A percentile compares a stretch with the other conserved stretches of the same genome.
phyloP scores from a whole-genome alignment of 805 yeast species.

The Debaryomyces prosopidis region DNA sequence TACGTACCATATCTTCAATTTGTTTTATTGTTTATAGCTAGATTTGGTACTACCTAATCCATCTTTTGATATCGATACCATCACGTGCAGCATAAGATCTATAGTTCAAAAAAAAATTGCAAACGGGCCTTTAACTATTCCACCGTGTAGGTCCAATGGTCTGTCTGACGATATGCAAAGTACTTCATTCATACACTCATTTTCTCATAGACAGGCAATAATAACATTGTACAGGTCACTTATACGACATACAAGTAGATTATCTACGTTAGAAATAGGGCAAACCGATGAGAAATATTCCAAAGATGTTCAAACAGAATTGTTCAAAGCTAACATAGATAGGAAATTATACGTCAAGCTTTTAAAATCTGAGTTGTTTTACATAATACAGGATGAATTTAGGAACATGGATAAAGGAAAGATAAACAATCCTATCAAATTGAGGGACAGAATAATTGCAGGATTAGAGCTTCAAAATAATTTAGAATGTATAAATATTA shows the following conservation, averaged over 20 bases:
- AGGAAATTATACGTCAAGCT: constrained; percentile 13
- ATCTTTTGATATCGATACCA: no score
- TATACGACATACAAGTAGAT: constrained; percentile 2
- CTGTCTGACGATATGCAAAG: background rate
- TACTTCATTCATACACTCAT: background rate
- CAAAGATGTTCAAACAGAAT: constrained; percentile 4
- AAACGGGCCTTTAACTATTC: no score
- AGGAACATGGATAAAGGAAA: background rate
- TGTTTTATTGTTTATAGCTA: constrained; percentile 2
- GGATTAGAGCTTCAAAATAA: constrained; percentile 13
- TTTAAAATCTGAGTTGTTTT: constrained; percentile 17
- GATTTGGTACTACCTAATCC: no score
- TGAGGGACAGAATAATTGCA: constrained; percentile 8
- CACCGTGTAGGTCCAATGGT: no score
- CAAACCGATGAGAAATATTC: background rate
- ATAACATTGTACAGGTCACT: constrained; percentile 9
- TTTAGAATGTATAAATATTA: constrained; percentile 3
- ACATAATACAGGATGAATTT: constrained; percentile 16
- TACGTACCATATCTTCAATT: background rate
- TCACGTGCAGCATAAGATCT: no score
- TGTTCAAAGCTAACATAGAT: constrained; percentile 5
- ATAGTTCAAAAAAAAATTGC: no score
- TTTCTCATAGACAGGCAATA: constrained; percentile 6
- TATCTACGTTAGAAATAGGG: background rate
- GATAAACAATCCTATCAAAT: background rate